Evolutionary conservation across 108 stramenopile species (phyloP), one percentile per base, ranked within the genome.

Genomic region (Cylindrotheca fusiformis): DNA sequence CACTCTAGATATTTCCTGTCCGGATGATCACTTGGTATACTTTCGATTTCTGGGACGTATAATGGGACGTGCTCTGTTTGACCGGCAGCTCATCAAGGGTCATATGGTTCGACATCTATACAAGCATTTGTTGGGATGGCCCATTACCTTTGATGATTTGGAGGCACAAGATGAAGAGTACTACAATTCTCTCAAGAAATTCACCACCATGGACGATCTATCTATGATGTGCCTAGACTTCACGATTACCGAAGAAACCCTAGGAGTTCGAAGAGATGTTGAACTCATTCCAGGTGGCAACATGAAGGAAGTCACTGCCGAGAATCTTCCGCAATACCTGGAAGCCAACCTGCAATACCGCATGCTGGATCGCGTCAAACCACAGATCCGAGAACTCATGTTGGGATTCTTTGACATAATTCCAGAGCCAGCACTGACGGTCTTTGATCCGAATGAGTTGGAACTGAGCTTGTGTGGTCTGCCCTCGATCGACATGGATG

Each of bases 71-170:
- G 99, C 99, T 0, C 57, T 99, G 21, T 95, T 96, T 67, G 99
- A 98, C 77, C 90, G 96, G 2, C 97, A 98, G 57, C 74, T 98
- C 4, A 79, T 99, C 26, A 83, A 90, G 54, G 96, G 95, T 2
- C 99, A 99, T 71, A 95, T 99, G 90, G 97, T 93, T 0, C 78
- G 94, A 36, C 87, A 93, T 55, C 63, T 99, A 49, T 99, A 98
- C 87, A 99, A 98, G 70, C 97, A 99, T 70, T 56, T 99, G n/a
- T 69, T 98, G 6, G 99, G 98, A 21, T 95, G 96, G 91, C 97
- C 97, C 5, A 81, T 99, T 17, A 92, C 88, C 23, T 91, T 95
- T 63, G 84, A 88, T 33, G 97, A 98, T 68, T 55, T 98, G 32
- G 87, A 96, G 68, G 62, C 81, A 5, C 78, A 90, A 55, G 97